These are phyloP conservation scores for Monoraphidium neglectum DNA, from an alignment of 139 green algal genomes.

Conservation along the genomic window DNA sequence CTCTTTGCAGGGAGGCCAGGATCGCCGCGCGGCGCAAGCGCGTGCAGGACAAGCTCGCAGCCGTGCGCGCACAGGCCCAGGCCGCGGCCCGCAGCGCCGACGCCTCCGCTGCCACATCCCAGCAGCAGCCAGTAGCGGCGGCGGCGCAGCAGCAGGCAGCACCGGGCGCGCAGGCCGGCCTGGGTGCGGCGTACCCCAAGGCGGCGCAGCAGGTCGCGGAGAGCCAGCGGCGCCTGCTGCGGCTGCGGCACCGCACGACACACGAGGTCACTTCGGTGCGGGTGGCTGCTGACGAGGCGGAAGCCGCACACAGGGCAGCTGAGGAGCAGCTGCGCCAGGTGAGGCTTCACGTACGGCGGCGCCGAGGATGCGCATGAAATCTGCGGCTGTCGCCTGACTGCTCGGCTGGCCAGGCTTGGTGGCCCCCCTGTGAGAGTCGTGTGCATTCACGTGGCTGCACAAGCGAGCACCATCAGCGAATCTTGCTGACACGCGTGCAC, in stretches of 20 bases:
- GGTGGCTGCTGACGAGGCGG: conserved; percentile 58
- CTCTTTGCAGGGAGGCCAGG: conserved; percentile 38
- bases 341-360: no score
- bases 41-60: conserved; percentile 62
- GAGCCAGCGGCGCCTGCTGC: conserved; percentile 56
- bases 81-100: no score
- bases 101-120: no score
- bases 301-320: conserved; percentile 53
- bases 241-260: conserved; percentile 56
- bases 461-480: no score
- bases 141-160: background rate
- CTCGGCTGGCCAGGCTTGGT: no score
- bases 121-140: no score
- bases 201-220: conserved; percentile 73
- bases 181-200: conserved; percentile 29
- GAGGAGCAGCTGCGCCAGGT: conserved; percentile 72
- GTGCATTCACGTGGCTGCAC: no score
- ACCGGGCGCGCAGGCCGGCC: background rate
- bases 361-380: no score
- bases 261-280: conserved; percentile 60
- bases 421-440: no score
- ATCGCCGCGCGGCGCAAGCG: conserved; percentile 56
- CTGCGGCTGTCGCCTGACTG: no score
- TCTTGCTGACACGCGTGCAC: no score
- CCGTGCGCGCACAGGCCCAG: conserved; percentile 18